Percentiles rank a stretch among this genome's conserved stretches.
phyloP scores from a whole-genome alignment of 352 stramenopile species.

The Phytophthora macrochlamydospora region DNA sequence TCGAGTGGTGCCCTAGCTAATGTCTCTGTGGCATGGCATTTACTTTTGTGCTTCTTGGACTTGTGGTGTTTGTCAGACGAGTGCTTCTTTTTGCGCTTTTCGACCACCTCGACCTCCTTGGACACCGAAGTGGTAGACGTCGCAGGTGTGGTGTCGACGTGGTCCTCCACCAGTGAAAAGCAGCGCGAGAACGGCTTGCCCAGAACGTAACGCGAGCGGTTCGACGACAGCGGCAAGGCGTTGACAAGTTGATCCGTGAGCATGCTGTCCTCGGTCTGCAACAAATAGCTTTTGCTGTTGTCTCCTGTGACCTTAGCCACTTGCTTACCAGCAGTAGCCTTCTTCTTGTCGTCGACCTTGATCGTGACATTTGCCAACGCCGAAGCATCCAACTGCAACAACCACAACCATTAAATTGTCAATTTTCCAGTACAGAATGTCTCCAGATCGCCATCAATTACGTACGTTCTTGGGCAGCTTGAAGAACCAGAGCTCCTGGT shows the following conservation, averaged over 20 bases:
- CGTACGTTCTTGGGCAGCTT: constrained; percentile 83
- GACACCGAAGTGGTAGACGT: constrained; percentile 3
- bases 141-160: constrained; percentile 18
- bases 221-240: constrained; percentile 57
- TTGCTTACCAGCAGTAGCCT: constrained; percentile 30
- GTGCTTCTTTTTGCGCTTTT: constrained; percentile 45
- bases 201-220: constrained; percentile 68
- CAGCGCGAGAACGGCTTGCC: constrained; percentile 77
- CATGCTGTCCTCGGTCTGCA: constrained; percentile 64
- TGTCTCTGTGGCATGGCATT: constrained; percentile 20
- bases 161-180: constrained; percentile 74
- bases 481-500: constrained; percentile 89
- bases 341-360: constrained; percentile 49
- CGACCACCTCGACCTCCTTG: constrained; percentile 13
- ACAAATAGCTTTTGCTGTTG: constrained; percentile 51
- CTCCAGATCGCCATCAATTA: constrained; percentile 3
- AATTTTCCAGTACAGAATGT: constrained; percentile 3
- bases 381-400: constrained; percentile 67
- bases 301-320: constrained; percentile 51
- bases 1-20: constrained; percentile 36
- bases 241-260: constrained; percentile 82
- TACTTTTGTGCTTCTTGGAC: constrained; percentile 65
- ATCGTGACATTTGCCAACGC: constrained; percentile 70
- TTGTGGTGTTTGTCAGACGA: constrained; percentile 43
- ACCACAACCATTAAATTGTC: constrained; percentile 11